Conservation (phyloP, 2,329 filamentous ascomycete species). For the Neofusicoccum parvum region DNA sequence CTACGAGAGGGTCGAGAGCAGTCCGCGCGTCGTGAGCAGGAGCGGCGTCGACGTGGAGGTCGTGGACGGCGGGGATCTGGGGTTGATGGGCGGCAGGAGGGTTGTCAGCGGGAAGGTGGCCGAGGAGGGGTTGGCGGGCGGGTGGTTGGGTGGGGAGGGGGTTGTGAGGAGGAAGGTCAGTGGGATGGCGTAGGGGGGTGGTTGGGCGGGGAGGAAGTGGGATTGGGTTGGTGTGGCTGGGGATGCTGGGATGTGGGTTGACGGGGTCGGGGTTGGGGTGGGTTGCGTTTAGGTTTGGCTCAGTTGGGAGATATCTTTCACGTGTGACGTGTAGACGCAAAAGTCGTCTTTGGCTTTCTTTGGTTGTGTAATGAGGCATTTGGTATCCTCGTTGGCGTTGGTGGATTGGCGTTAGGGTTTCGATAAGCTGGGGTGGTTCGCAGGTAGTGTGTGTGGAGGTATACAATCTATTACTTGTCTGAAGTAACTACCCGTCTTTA, state of each 20-base stretch:
- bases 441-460: neutral
- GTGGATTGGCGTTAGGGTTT: neutral
- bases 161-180: slow-evolving; percentile 45
- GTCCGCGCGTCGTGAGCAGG: slow-evolving; percentile 48
- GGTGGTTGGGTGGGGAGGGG: slow-evolving; percentile 27
- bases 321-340: neutral
- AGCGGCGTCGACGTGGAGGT: slow-evolving; percentile 51
- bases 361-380: neutral
- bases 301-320: neutral
- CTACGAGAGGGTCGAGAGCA: slow-evolving; percentile 36
- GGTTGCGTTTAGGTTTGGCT: neutral
- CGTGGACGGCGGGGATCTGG: slow-evolving; percentile 42
- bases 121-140: slow-evolving; percentile 65
- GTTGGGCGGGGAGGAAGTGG: too few species aligned
- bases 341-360: neutral
- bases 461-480: too few species aligned
- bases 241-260: neutral
- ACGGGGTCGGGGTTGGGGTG: too few species aligned
- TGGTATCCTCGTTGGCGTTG: neutral
- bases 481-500: too few species aligned
- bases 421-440: neutral
- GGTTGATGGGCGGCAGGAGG: slow-evolving; percentile 37
- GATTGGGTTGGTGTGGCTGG: neutral
- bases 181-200: slow-evolving; percentile 30
- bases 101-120: slow-evolving; percentile 74